phyloP scores from a whole-genome alignment of 73 alveolate species.

The Blepharisma japonicum region DNA sequence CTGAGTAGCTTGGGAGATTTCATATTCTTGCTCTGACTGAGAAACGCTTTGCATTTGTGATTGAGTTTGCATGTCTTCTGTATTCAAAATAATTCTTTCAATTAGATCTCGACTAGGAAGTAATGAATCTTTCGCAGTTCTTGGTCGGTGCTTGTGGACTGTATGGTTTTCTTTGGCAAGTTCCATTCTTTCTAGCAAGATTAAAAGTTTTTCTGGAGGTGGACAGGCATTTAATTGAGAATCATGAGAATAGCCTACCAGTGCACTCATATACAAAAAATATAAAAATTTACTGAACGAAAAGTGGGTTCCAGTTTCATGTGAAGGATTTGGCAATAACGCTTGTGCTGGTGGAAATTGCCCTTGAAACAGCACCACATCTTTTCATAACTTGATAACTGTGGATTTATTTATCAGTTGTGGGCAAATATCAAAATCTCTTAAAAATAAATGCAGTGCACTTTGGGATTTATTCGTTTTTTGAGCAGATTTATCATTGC shows the following conservation, averaged over 20 bases:
- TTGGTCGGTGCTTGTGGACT: conserved; percentile 55
- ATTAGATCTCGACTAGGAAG: conserved; percentile 8
- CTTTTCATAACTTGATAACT: conserved; percentile 40
- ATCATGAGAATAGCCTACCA: background rate
- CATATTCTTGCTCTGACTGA: conserved; percentile 4
- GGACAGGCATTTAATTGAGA: background rate
- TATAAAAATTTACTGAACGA: background rate
- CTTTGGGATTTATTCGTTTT: conserved; percentile 39
- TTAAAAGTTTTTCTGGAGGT: conserved; percentile 47
- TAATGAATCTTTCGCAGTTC: conserved; percentile 52
- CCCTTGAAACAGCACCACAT: background rate
- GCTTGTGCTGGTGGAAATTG: conserved; percentile 4
- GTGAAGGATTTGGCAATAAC: conserved; percentile 3
- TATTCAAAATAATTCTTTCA: background rate
- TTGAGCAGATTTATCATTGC: conserved; percentile 31
- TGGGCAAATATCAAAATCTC: conserved; percentile 66
- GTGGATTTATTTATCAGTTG: conserved; percentile 44
- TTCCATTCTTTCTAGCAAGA: conserved; percentile 70
- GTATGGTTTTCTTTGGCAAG: conserved; percentile 33
- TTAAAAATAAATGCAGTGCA: conserved; percentile 41
- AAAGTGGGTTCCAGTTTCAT: background rate
- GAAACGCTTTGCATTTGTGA: background rate
- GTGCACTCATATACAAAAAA: background rate
- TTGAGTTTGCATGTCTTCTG: background rate
- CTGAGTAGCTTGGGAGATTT: too few relatives aligned